Evolutionary conservation across 352 stramenopile genomes (phyloP).

Genomic region (Phytophthora palmivora): DNA sequence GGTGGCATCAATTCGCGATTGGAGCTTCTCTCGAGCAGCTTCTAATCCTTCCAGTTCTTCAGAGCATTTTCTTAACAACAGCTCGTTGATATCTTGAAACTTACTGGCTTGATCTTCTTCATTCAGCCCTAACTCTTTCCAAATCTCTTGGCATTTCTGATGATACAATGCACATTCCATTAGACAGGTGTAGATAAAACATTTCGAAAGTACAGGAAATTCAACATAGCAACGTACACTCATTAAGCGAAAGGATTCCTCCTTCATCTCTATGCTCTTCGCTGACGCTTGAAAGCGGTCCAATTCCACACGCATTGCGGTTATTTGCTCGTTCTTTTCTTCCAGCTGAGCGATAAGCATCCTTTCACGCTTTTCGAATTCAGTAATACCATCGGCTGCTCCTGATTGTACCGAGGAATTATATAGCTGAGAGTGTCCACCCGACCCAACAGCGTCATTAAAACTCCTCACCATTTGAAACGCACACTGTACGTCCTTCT

Average conservation of each 20-base stretch:
- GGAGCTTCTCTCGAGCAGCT: constrained; percentile 51
- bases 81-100: constrained; percentile 67
- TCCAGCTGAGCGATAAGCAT: constrained; percentile 34
- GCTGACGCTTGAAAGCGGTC: constrained; percentile 41
- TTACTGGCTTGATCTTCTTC: constrained; percentile 59
- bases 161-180: constrained; percentile 7
- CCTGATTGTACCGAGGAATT: constrained; percentile 23
- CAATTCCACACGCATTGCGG: constrained; percentile 35
- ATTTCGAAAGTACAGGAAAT: not conserved
- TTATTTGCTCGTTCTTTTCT: constrained; percentile 39
- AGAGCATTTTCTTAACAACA: constrained; percentile 63
- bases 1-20: constrained; percentile 47
- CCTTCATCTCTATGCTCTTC: constrained; percentile 57
- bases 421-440: constrained; percentile 16
- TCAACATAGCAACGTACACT: constrained; percentile 44
- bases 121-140: constrained; percentile 63
- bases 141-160: constrained; percentile 76
- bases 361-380: constrained; percentile 33
- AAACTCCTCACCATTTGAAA: constrained; percentile 50
- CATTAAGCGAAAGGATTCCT: constrained; percentile 67
- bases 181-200: not conserved
- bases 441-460: constrained; percentile 18
- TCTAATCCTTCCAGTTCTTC: constrained; percentile 69
- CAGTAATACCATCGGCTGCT: constrained; percentile 24
- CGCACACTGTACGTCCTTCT: constrained; percentile 40